Conservation (phyloP, 2,329 filamentous ascomycete genomes). For the Fusarium mundagurra region DNA sequence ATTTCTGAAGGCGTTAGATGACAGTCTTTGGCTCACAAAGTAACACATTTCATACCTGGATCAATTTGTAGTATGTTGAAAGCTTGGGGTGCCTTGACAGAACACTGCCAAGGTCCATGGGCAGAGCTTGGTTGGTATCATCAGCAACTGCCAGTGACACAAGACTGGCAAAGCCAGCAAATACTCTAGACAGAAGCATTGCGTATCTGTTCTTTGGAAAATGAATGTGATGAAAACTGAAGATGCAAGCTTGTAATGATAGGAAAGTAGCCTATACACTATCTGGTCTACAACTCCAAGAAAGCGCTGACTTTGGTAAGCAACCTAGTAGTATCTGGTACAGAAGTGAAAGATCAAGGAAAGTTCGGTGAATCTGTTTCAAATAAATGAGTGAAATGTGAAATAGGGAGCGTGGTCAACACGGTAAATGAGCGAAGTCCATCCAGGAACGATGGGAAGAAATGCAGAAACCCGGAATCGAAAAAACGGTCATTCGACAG, state of each 20-base stretch:
- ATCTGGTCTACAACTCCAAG: not conserved
- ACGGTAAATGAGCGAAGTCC: slow-evolving; percentile 21
- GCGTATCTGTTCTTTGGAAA: not conserved
- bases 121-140: slow-evolving; percentile 20
- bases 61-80: slow-evolving; percentile 55
- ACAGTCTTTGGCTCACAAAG: not conserved
- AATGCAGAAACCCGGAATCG: not conserved
- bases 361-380: not conserved
- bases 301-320: not conserved
- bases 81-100: slow-evolving; percentile 53
- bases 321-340: not conserved
- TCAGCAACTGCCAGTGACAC: slow-evolving; percentile 25
- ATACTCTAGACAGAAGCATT: slow-evolving; percentile 32
- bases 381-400: slow-evolving; percentile 8
- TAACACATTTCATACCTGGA: slow-evolving; percentile 48
- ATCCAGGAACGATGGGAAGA: not conserved
- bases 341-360: not conserved
- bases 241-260: not conserved
- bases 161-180: slow-evolving; percentile 39
- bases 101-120: slow-evolving; percentile 52
- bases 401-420: slow-evolving; percentile 13
- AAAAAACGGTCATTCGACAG: not conserved
- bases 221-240: not conserved
- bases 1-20: slow-evolving; percentile 49
- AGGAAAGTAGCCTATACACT: not conserved